Conservation (phyloP, 1,139 yeast species). For the Arxiozyma telluris region DNA sequence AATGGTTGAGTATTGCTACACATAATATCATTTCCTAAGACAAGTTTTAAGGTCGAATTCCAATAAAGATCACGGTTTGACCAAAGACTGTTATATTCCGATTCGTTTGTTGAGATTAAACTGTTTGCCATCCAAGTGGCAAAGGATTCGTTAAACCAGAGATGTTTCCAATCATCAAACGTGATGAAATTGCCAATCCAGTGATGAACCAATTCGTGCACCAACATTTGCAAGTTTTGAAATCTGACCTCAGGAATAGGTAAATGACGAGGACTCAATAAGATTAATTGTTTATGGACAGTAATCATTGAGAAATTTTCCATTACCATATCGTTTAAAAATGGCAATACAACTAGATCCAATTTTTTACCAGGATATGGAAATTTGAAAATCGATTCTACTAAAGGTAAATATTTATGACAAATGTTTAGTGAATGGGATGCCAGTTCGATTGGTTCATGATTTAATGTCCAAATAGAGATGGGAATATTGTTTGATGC, state of each 20-base stretch:
- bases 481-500: conserved; percentile 34
- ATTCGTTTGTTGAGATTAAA: conserved; percentile 31
- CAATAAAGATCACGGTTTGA: conserved; percentile 16
- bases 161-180: conserved; percentile 55
- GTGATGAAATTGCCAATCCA: conserved; percentile 65
- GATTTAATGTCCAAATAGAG: conserved; percentile 38
- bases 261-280: conserved; percentile 34
- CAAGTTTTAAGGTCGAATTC: conserved; percentile 32
- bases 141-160: conserved; percentile 70
- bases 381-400: conserved; percentile 37
- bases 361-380: conserved; percentile 51
- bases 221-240: conserved; percentile 46
- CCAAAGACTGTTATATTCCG: conserved; percentile 26
- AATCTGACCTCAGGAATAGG: conserved; percentile 21
- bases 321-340: conserved; percentile 67
- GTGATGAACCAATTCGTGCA: conserved; percentile 68
- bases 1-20: neutral
- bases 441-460: conserved; percentile 32
- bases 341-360: conserved; percentile 60
- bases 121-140: conserved; percentile 60
- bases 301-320: conserved; percentile 69
- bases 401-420: conserved; percentile 38
- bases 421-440: conserved; percentile 40
- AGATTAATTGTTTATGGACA: conserved; percentile 44
- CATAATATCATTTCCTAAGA: conserved; percentile 14